Conservation (phyloP, 2,329 filamentous ascomycete species). For the Xylogone sp. region DNA sequence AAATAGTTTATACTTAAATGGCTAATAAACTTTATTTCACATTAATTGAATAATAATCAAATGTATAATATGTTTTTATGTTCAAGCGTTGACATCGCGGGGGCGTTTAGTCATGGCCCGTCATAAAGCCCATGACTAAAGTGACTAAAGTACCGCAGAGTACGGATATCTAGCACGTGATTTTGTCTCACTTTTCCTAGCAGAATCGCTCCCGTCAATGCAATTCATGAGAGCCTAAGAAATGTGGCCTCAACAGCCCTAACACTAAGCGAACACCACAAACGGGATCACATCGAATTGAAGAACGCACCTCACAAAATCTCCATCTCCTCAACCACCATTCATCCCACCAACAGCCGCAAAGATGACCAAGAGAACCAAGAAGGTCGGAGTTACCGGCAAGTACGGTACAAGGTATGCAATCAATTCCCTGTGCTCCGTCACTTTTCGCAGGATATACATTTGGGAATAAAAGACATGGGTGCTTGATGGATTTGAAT, state of each 20-base stretch:
- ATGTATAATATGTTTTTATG: too few species aligned
- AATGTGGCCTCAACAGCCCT: not conserved
- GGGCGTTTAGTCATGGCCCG: too few species aligned
- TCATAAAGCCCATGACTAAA: too few species aligned
- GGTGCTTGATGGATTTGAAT: not conserved
- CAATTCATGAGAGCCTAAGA: not conserved
- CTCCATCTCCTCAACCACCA: constrained; percentile 8
- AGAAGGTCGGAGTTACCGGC: constrained; percentile 98
- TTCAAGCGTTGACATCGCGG: too few species aligned
- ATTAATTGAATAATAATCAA: too few species aligned
- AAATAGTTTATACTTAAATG: too few species aligned
- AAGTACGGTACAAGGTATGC: constrained; percentile 96
- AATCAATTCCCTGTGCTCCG: constrained; percentile 21
- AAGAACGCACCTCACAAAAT: not conserved
- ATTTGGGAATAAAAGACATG: not conserved
- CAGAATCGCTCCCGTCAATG: too few species aligned
- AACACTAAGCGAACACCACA: not conserved
- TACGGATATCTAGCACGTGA: too few species aligned
- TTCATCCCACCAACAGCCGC: constrained; percentile 35
- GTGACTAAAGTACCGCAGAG: too few species aligned
- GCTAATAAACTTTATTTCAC: too few species aligned
- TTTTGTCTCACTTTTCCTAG: too few species aligned
- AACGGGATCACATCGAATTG: not conserved
- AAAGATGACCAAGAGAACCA: constrained; percentile 94
- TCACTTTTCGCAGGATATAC: not conserved